phyloP scores from a whole-genome alignment of 1,139 yeast species.

The Kodamaea derodonti region DNA sequence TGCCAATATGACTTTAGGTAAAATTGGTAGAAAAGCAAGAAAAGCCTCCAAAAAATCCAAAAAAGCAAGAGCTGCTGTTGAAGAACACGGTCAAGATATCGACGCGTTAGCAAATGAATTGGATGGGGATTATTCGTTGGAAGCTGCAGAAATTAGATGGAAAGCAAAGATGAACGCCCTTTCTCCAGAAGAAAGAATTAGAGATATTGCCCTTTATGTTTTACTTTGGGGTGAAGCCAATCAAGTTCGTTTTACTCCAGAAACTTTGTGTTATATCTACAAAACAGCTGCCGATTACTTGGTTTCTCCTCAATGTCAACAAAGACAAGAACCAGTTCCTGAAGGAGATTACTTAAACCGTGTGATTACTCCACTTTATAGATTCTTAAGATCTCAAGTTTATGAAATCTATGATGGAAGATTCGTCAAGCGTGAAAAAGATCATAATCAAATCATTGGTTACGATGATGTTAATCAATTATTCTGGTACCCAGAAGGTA shows the following conservation, averaged over 20 bases:
- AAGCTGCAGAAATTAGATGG: slow-evolving; percentile 52
- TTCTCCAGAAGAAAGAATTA: slow-evolving; percentile 68
- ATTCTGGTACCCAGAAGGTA: slow-evolving; percentile 99
- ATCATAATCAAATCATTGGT: slow-evolving; percentile 91
- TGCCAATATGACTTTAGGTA: slow-evolving; percentile 69
- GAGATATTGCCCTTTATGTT: slow-evolving; percentile 85
- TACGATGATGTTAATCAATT: slow-evolving; percentile 98
- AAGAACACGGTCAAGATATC: slow-evolving; percentile 43
- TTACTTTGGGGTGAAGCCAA: slow-evolving; percentile 98
- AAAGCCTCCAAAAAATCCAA: slow-evolving; percentile 55
- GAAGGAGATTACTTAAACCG: slow-evolving; percentile 96
- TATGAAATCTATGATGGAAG: slow-evolving; percentile 93
- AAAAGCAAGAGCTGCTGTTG: slow-evolving; percentile 59
- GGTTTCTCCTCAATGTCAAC: slow-evolving; percentile 85
- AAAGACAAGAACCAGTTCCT: slow-evolving; percentile 83
- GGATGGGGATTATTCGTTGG: slow-evolving; percentile 76
- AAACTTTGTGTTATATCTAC: slow-evolving; percentile 86
- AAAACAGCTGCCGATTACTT: slow-evolving; percentile 90
- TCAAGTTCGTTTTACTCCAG: slow-evolving; percentile 94
- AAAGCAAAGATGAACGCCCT: slow-evolving; percentile 47
- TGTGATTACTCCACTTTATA: slow-evolving; percentile 87
- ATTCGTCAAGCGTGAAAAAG: slow-evolving; percentile 94
- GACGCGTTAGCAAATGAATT: slow-evolving; percentile 68
- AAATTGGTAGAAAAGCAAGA: slow-evolving; percentile 52
- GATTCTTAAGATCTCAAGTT: slow-evolving; percentile 89